These are phyloP conservation scores for Solanum medicagineum DNA, from an alignment of 257 asterid species.

Conservation along the genomic window DNA sequence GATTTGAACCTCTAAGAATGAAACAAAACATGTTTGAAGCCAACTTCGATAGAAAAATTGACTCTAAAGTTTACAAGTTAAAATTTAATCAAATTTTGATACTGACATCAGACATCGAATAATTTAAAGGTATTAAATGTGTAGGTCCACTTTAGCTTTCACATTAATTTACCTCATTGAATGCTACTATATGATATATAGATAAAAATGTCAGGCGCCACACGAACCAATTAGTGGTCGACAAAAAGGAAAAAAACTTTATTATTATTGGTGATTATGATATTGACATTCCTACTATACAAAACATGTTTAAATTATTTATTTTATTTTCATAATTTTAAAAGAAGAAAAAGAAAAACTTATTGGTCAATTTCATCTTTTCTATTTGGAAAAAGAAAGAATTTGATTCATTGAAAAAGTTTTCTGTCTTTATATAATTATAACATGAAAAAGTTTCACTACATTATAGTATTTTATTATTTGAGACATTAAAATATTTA, in stretches of 20 bases:
- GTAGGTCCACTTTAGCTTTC: not conserved
- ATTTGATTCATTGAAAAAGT: not conserved
- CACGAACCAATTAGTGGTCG: not conserved
- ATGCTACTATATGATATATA: not conserved
- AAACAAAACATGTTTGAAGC: too few relatives aligned
- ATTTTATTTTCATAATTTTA: not conserved
- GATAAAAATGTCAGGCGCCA: not conserved
- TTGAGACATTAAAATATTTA: not conserved
- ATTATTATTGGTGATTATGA: not conserved
- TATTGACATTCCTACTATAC: not conserved
- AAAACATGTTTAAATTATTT: not conserved
- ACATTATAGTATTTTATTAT: not conserved
- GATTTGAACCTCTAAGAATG: not conserved
- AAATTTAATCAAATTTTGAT: too few relatives aligned
- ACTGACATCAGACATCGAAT: too few relatives aligned
- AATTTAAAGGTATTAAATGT: not conserved
- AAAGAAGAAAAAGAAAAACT: not conserved
- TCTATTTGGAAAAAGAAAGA: not conserved
- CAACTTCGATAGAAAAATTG: too few relatives aligned
- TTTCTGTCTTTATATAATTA: not conserved
- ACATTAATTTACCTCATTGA: not conserved
- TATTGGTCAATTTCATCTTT: not conserved
- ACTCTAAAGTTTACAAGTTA: too few relatives aligned
- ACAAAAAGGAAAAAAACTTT: not conserved
- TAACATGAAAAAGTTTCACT: not conserved